Percentiles rank a stretch among this genome's conserved stretches.
Evolutionary conservation across 495 filamentous ascomycete species (phyloP).

Genomic region (Elasticomyces elasticus): DNA sequence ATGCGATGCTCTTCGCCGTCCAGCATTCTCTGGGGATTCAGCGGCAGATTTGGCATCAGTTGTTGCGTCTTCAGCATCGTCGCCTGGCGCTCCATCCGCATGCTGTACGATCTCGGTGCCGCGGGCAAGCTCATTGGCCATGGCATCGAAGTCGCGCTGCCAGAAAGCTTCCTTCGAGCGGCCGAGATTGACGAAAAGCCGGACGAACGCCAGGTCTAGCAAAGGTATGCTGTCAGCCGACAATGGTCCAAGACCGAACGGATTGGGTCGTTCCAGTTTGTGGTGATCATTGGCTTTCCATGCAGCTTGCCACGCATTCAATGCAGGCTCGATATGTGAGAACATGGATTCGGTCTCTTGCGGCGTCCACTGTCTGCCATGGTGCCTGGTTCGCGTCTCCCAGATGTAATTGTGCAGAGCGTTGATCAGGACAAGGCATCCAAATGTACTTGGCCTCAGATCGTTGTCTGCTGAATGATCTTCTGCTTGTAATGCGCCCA

Average conservation of each 20-base stretch:
- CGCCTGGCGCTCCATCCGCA: slow-evolving; percentile 53
- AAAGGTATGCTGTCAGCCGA: slow-evolving; percentile 90
- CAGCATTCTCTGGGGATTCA: slow-evolving; percentile 29
- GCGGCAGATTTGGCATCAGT: slow-evolving; percentile 34
- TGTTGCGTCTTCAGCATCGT: slow-evolving; percentile 43
- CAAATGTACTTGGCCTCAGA: slow-evolving; percentile 83
- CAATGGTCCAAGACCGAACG: slow-evolving; percentile 76
- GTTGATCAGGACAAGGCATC: slow-evolving; percentile 87
- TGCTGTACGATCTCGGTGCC: slow-evolving; percentile 69
- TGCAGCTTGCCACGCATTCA: slow-evolving; percentile 89
- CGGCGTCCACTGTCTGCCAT: slow-evolving; percentile 81
- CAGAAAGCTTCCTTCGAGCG: slow-evolving; percentile 90
- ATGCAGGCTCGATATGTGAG: slow-evolving; percentile 85
- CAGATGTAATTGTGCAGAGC: slow-evolving; percentile 97
- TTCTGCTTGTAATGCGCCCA: slow-evolving; percentile 38
- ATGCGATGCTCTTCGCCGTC: not conserved
- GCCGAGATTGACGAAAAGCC: slow-evolving; percentile 85
- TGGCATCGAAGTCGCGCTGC: slow-evolving; percentile 85
- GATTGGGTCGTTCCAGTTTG: slow-evolving; percentile 80
- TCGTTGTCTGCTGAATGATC: slow-evolving; percentile 39
- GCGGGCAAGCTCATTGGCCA: slow-evolving; percentile 80
- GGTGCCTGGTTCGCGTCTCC: slow-evolving; percentile 88
- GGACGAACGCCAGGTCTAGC: slow-evolving; percentile 88
- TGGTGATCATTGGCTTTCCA: slow-evolving; percentile 85
- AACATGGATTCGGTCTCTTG: slow-evolving; percentile 95